phyloP scores from a whole-genome alignment of 352 stramenopile species.

The Phytopythium helicoides region DNA sequence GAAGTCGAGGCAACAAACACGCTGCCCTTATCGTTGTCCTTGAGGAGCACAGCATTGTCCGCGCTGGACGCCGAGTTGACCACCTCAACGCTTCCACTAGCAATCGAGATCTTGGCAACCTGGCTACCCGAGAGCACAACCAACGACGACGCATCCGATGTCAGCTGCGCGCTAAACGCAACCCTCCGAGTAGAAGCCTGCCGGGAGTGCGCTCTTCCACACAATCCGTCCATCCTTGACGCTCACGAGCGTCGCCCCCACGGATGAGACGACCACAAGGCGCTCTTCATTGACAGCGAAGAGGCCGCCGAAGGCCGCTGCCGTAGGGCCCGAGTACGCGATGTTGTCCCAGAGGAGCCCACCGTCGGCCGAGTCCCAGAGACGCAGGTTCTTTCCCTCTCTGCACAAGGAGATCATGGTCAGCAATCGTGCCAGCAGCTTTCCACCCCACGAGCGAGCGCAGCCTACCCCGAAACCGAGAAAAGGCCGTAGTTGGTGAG shows the following conservation, averaged over 20 bases:
- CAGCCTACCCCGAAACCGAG: constrained; percentile 55
- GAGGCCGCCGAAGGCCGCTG: constrained; percentile 31
- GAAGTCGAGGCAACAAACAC: constrained; percentile 28
- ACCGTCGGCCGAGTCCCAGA: constrained; percentile 67
- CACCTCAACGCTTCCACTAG: not conserved
- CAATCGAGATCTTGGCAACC: constrained; percentile 40
- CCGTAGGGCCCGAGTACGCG: constrained; percentile 15
- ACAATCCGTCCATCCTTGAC: constrained; percentile 57
- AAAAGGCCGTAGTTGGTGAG: constrained; percentile 67
- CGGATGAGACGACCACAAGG: constrained; percentile 44
- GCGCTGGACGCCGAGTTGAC: constrained; percentile 4
- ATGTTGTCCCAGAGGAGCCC: constrained; percentile 71
- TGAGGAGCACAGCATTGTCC: constrained; percentile 26
- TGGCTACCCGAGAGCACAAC: constrained; percentile 45
- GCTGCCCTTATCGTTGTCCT: constrained; percentile 29
- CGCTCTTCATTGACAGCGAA: constrained; percentile 49
- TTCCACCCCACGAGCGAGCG: not conserved
- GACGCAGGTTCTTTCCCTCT: constrained; percentile 47
- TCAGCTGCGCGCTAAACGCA: constrained; percentile 38
- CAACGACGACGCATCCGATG: constrained; percentile 39
- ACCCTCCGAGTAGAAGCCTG: constrained; percentile 14
- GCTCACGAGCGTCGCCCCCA: constrained; percentile 42
- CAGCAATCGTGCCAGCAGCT: constrained; percentile 12
- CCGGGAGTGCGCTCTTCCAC: constrained; percentile 32
- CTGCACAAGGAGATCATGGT: constrained; percentile 17